Base-by-base conservation (phyloP, 1,284 basidiomycete genomes). In the Trichosporon faecale region DNA sequence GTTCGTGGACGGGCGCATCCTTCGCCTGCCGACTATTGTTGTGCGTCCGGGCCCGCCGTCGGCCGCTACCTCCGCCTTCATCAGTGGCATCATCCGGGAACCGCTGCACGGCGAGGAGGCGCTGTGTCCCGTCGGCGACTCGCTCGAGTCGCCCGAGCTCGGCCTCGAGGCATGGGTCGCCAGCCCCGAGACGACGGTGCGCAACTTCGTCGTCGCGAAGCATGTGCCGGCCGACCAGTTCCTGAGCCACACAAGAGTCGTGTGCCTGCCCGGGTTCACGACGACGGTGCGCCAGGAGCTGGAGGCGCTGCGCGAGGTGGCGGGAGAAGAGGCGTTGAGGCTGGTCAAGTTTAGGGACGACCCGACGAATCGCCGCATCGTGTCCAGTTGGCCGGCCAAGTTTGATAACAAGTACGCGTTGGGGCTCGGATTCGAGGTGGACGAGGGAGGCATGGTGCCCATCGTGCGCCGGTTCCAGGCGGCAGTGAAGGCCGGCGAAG, bases 21-120 rank as follows among this genome's bases (percentile, higher is more conserved):
- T 89, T 46, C 87, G 88, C 44, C 83, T 89, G 0, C 89, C 89
- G 1, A 89, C 89, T 9, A 87, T 90, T 71, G 86, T 87, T 65
- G 87, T 89, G 49, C 86, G 88, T 64, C 85, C 88, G 3, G 80
- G 88, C 67, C 82, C 83, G 2, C 88, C 89, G 1, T 84, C 87
- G 3, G 85, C 85, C 6, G 89, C 89, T 0, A 87, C 88, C 1
- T 88, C 87, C 3, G 84, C 88, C 2, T 89, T 89, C 82, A 85
- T 89, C 71, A 89, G 77, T 81, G 88, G 87, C 37, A 87, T 90
- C 77, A 87, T 89, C 69, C 86, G 89, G 18, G 89, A 89, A 77
- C 89, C 89, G 0, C 82, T 90, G 0, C 85, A 87, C 69, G 88
- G 88, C 35, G 70, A 85, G 27, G 78, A 85, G 70, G 82, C 86